Evolutionary conservation across 306 rosid genomes (phyloP).

Genomic region (Cucumis hystrix): DNA sequence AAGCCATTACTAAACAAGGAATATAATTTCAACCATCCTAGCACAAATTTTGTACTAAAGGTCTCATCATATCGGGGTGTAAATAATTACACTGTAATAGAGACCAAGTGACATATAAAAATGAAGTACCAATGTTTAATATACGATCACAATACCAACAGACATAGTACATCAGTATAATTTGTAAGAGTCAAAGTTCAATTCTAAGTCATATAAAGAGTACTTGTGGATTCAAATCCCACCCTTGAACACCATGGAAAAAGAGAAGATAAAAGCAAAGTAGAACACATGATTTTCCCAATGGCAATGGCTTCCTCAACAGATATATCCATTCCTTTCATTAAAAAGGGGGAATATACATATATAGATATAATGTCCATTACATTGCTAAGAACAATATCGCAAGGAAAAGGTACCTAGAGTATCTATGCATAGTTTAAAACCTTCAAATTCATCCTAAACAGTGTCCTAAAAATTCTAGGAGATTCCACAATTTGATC

Average conservation of each 20-base stretch:
- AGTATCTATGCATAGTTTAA: not conserved
- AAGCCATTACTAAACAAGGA: not conserved
- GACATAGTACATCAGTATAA: not conserved
- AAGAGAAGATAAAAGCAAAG: not conserved
- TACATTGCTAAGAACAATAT: not conserved
- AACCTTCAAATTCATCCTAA: not conserved
- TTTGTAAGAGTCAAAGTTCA: not conserved
- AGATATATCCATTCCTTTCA: not conserved
- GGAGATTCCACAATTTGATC: not conserved
- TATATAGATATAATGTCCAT: not conserved
- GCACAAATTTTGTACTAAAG: not conserved
- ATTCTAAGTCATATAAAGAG: not conserved
- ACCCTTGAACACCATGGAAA: not conserved
- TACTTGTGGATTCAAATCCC: not conserved
- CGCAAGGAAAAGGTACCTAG: not conserved
- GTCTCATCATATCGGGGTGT: not conserved
- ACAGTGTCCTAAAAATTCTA: not conserved
- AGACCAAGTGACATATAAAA: not conserved
- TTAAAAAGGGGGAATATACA: not conserved
- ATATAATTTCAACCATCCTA: not conserved
- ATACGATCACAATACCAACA: not conserved
- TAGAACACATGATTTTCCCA: not conserved
- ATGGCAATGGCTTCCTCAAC: not conserved
- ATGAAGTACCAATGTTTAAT: not conserved
- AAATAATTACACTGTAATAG: not conserved